Percentiles rank a stretch among this genome's conserved stretches.
Evolutionary conservation across 495 filamentous ascomycete species (phyloP).

Genomic region (Penicillium bialowiezense): DNA sequence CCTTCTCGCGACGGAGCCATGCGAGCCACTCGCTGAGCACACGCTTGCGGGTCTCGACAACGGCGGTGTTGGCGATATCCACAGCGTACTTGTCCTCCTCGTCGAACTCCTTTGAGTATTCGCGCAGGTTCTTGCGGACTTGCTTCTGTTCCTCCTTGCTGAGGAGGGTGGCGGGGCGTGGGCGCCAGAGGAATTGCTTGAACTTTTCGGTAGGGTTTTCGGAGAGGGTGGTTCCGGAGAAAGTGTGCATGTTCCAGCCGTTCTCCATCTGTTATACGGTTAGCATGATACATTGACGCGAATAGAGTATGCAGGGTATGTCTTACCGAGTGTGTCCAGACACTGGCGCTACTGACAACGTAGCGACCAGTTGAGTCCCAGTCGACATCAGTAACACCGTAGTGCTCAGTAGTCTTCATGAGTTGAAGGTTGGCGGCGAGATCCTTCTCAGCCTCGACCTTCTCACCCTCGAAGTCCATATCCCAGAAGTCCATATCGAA

Average conservation of each 20-base stretch:
- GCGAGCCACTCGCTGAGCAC: constrained; percentile 85
- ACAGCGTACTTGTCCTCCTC: constrained; percentile 90
- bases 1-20: constrained; percentile 74
- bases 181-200: constrained; percentile 95
- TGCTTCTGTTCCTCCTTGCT: constrained; percentile 93
- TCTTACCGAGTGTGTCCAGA: constrained; percentile 93
- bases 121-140: constrained; percentile 96
- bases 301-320: neutral
- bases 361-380: constrained; percentile 97
- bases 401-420: constrained; percentile 91
- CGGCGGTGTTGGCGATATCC: constrained; percentile 86
- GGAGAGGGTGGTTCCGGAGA: constrained; percentile 82
- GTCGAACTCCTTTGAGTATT: constrained; percentile 92
- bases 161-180: constrained; percentile 83
- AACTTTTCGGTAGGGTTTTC: constrained; percentile 95
- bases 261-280: constrained; percentile 81
- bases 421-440: constrained; percentile 89
- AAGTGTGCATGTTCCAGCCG: constrained; percentile 96
- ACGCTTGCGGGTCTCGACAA: constrained; percentile 82
- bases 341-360: constrained; percentile 84
- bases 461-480: constrained; percentile 96
- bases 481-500: constrained; percentile 98
- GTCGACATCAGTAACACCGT: constrained; percentile 94
- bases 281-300: constrained; percentile 31
- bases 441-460: constrained; percentile 87